These are phyloP conservation scores for Neurospora sp. DNA, from an alignment of 495 filamentous ascomycete species.

Conservation along the genomic window DNA sequence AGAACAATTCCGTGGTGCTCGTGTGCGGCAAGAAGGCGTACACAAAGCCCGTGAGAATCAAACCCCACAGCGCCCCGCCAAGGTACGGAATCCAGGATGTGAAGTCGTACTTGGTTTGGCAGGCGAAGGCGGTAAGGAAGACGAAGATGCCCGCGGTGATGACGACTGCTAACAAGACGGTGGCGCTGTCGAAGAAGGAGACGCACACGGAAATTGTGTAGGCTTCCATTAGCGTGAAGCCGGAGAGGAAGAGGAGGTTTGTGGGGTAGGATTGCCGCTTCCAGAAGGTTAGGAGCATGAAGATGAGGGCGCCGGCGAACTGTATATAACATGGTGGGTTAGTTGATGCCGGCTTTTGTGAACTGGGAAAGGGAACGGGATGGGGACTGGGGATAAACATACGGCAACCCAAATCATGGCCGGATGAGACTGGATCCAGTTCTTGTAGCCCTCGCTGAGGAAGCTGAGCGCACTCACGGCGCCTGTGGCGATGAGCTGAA, in stretches of 20 bases:
- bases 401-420: slow-evolving; percentile 78
- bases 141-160: slow-evolving; percentile 91
- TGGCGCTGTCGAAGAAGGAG: slow-evolving; percentile 68
- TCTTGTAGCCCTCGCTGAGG: slow-evolving; percentile 67
- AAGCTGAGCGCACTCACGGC: slow-evolving; percentile 75
- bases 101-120: slow-evolving; percentile 98
- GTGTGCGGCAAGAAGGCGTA: slow-evolving; percentile 71
- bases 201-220: slow-evolving; percentile 89
- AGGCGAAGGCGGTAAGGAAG: slow-evolving; percentile 85
- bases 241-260: slow-evolving; percentile 85
- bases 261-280: slow-evolving; percentile 94
- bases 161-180: slow-evolving; percentile 84
- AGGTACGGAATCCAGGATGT: slow-evolving; percentile 93
- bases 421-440: slow-evolving; percentile 76
- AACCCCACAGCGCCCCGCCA: slow-evolving; percentile 78
- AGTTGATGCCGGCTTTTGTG: not conserved
- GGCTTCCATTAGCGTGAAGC: slow-evolving; percentile 86
- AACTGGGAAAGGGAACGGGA: too few species aligned
- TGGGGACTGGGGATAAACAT: slow-evolving; percentile 7
- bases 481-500: slow-evolving; percentile 79
- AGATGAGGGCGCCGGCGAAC: slow-evolving; percentile 67
- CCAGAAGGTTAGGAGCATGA: slow-evolving; percentile 90
- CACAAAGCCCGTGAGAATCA: slow-evolving; percentile 90
- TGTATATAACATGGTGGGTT: slow-evolving; percentile 1
- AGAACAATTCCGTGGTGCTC: slow-evolving; percentile 71